Conservation (phyloP, 1,139 yeast species). For the Pichia sp. region DNA sequence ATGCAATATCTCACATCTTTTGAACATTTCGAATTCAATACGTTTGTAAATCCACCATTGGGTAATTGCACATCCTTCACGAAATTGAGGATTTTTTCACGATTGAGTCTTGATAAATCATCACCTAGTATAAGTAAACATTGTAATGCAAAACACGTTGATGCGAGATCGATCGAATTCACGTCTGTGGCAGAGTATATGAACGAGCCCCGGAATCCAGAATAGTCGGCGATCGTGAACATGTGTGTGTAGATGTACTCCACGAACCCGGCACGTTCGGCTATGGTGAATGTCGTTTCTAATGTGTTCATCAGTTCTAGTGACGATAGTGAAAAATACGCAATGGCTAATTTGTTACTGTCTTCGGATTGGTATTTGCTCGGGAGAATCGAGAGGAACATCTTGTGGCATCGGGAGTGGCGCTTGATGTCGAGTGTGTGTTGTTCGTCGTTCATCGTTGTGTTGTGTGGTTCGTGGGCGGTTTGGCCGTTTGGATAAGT, state of each 20-base stretch:
- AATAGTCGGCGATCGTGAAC: conserved; percentile 36
- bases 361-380: conserved; percentile 54
- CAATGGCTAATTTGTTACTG: conserved; percentile 61
- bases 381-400: conserved; percentile 53
- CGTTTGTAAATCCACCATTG: conserved; percentile 58
- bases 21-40: conserved; percentile 55
- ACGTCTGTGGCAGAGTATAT: conserved; percentile 32
- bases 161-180: conserved; percentile 63
- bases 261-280: conserved; percentile 31
- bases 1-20: conserved; percentile 73
- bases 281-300: conserved; percentile 28
- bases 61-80: conserved; percentile 52
- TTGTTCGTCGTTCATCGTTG: neutral
- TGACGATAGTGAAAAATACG: conserved; percentile 67
- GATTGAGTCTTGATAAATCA: conserved; percentile 40
- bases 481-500: too few relatives aligned
- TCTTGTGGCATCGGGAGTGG: conserved; percentile 50
- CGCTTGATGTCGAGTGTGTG: conserved; percentile 27
- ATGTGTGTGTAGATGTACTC: conserved; percentile 49
- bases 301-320: conserved; percentile 49
- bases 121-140: conserved; percentile 48
- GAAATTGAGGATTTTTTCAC: conserved; percentile 47
- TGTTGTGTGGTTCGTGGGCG: too few relatives aligned
- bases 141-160: conserved; percentile 66
- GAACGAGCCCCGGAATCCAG: conserved; percentile 56